phyloP scores from a whole-genome alignment of 2,329 filamentous ascomycete species.

The Plenodomus biglobosus region DNA sequence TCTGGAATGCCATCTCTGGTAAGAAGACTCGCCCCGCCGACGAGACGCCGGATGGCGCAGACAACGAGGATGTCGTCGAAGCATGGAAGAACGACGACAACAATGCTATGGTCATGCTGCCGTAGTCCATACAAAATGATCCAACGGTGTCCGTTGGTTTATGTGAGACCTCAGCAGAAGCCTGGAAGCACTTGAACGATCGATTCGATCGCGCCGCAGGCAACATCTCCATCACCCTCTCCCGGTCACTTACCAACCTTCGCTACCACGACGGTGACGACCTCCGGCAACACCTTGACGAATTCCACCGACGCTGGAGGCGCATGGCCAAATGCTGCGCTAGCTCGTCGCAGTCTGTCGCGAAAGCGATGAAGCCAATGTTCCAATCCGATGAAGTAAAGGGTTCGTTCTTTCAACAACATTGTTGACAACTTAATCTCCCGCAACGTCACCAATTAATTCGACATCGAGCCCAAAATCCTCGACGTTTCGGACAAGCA shows the following conservation, averaged over 20 bases:
- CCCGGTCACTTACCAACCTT: neutral
- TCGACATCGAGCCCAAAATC: constrained; percentile 7
- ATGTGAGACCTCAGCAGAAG: constrained; percentile 1
- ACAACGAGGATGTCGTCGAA: neutral
- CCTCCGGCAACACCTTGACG: constrained; percentile 3
- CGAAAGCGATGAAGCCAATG: constrained; percentile 6
- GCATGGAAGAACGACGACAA: constrained; percentile 2
- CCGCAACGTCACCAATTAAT: constrained; percentile 1
- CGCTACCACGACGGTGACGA: constrained; percentile 2
- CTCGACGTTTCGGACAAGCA: constrained; percentile 10
- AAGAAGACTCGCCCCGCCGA: neutral
- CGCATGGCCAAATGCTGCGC: constrained; percentile 2
- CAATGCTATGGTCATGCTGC: constrained; percentile 4
- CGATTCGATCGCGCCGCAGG: constrained; percentile 1
- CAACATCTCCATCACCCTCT: constrained; percentile 4
- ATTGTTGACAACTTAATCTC: constrained; percentile 9
- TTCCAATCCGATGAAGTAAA: constrained; percentile 12
- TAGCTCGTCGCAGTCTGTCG: neutral
- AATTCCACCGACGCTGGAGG: constrained; percentile 5
- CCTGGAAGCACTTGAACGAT: constrained; percentile 2
- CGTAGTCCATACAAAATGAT: constrained; percentile 1
- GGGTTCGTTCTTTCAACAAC: constrained; percentile 11
- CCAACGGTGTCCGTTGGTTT: constrained; percentile 1
- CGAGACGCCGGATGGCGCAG: neutral
- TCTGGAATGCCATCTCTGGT: constrained; percentile 1